Evolutionary conservation across 805 yeast species (phyloP), one percentile per base, ranked within the genome.

Genomic region (Clavispora phyllophila): DNA sequence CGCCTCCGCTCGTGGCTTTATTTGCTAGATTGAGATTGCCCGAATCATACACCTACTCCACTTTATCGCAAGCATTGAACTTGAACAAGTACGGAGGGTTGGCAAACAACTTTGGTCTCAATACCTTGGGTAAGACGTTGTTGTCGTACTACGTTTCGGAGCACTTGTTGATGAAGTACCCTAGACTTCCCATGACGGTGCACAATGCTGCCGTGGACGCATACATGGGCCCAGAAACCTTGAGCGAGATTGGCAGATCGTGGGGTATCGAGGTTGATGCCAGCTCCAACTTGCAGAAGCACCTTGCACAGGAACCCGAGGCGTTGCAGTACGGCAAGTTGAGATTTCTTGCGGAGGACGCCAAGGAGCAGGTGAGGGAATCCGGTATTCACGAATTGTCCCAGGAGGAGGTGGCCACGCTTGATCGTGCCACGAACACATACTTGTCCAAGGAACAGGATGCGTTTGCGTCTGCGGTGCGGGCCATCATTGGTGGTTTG

Each of bases 201-300:
- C 75, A 88, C 43, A 79, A 82, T 53, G 79, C 82, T 6, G 87
- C 95, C 0, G 81, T 85, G 8, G 83, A 86, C 51, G 76, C 93
- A 0, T 86, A 81, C 58, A 75, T 85, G 57, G 86, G 91, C 3
- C 76, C 79, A 27, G 75, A 72, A 13, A 75, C 88, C 0, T 70
- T 93, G 44, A 68, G 78, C 28, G 76, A 75, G 39, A 68, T 89
- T 20, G 96, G 89, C 27, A 75, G 73, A 55, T 57, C 68, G 15
- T 93, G 97, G 97, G 99, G 99, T 66, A 81, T 93, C 38, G 90
- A 88, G 63, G 72, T 76, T 14, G 97, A 90, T 58, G 63, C 66
- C 7, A 67, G 80, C 5, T 66, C 87, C 17, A 72, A 81, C 36
- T 62, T 88, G 45, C 81, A 82, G 38, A 79, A 87, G 54, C 79